Base-by-base conservation (phyloP, 176 grass and related monocot genomes). In the Aegilops tauschii region DNA sequence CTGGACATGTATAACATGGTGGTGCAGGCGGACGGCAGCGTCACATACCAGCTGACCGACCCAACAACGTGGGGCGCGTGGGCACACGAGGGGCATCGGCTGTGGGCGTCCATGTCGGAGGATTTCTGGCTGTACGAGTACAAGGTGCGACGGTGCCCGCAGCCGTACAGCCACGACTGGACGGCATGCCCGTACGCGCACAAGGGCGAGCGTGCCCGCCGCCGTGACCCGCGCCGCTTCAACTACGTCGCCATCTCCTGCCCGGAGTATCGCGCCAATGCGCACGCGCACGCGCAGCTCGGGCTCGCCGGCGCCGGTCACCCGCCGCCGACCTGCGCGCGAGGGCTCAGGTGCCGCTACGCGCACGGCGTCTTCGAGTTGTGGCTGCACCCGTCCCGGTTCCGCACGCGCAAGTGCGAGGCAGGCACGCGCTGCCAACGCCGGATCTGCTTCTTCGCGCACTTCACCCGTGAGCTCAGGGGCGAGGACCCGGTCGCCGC, bases 111-210 rank as follows among this genome's bases (percentile, higher is more conserved):
- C 27, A 87, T 87, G 83, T 32, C 86, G 3, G 89, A 89, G 4
- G 86, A 90, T 0, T 98, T 98, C 82, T 89, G 91, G 87, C 78
- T 98, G 62, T 82, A 83, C 47, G 76, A 84, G n/a, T 98, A 86
- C 73, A 98, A 98, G 85, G 91, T 95, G 40, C 87, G 77, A 3
- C 69, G 44, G 28, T 97, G 91, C 87, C 65, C 59, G 5, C 83
- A 65, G 20, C 68, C 32, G 0, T 6, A 21, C 12, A 63, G 58
- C 25, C 95, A 93, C n/a, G 86, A 94, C 30, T 89, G 88, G 86
- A 90, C 77, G 14, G 7, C 49, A 56, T 94, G 92, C 90, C 90
- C 95, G 0, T 97, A 83, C 44, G 87, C 90, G 8, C 92, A 97
- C 86, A 61, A 59, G 2, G 88, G 86, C 1, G 92, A 97, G 62